These are phyloP conservation scores for Neurospora terricola DNA, from an alignment of 495 filamentous ascomycete species.

Conservation along the genomic window DNA sequence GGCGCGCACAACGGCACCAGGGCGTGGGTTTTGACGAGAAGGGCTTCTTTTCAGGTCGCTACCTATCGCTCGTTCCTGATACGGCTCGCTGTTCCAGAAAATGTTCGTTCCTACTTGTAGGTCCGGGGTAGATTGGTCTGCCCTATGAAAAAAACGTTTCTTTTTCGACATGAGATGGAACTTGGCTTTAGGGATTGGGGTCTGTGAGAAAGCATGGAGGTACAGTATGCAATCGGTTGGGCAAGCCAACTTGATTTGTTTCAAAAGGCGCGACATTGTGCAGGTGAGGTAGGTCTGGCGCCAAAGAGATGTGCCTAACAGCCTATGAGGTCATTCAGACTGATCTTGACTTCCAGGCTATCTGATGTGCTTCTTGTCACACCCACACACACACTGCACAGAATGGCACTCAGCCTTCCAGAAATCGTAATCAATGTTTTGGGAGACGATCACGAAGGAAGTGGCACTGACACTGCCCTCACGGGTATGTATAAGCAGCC, in stretches of 20 bases:
- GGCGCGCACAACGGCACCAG: not conserved
- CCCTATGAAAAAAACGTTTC: not conserved
- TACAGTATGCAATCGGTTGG: not conserved
- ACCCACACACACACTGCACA: not conserved
- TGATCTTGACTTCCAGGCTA: not conserved
- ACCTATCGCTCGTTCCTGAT: not conserved
- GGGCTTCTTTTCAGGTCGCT: not conserved
- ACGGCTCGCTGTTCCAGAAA: not conserved
- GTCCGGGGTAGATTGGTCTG: not conserved
- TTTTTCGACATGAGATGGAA: not conserved
- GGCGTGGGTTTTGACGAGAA: too few species aligned
- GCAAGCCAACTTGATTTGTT: not conserved
- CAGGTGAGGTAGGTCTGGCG: not conserved
- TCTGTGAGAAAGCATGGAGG: too few species aligned
- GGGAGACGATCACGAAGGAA: not conserved
- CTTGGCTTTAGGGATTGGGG: not conserved
- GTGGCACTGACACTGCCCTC: not conserved
- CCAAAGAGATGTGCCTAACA: not conserved
- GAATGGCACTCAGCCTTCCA: not conserved
- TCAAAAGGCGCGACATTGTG: not conserved
- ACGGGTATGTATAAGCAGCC: not conserved
- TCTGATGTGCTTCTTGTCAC: not conserved
- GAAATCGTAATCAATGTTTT: not conserved
- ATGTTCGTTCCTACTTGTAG: not conserved
- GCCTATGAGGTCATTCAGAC: not conserved